Conservation (phyloP, 371 early-diverging fungal species). For the Mucor indicus region DNA sequence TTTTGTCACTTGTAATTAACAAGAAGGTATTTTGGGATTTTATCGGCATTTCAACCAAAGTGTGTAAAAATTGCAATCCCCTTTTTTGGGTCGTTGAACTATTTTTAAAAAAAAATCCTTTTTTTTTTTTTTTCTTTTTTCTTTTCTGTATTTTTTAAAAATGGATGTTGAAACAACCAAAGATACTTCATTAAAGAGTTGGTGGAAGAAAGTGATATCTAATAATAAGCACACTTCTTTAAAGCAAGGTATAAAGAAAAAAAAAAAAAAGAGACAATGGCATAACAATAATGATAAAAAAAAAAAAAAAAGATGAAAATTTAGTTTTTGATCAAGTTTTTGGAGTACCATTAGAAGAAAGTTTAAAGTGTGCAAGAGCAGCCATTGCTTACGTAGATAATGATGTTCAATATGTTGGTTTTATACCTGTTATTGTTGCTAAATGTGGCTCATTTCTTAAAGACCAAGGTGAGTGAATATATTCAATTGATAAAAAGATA, state of each 20-base stretch:
- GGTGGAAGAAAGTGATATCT: constrained; percentile 27
- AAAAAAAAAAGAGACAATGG: background rate
- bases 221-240: constrained; percentile 14
- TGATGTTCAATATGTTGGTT: constrained; percentile 30
- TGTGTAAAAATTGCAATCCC: no score
- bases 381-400: constrained; percentile 29
- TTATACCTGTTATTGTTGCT: constrained; percentile 49
- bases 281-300: background rate
- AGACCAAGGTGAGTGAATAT: constrained; percentile 39
- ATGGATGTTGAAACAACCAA: constrained; percentile 18
- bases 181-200: constrained; percentile 27
- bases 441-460: constrained; percentile 52
- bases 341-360: constrained; percentile 28
- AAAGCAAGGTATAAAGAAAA: constrained; percentile 21
- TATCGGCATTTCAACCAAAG: no score
- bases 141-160: background rate
- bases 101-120: no score
- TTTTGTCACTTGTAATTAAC: no score
- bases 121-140: background rate
- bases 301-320: background rate
- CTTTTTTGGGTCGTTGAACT: no score
- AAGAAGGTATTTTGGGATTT: no score
- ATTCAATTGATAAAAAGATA: background rate
- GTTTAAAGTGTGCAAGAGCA: constrained; percentile 24
- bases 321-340: constrained; percentile 21